A percentile compares a stretch with the other conserved stretches of the same genome.
phyloP scores from a whole-genome alignment of 73 alveolate genomes.

The Paramecium sonneborni region DNA sequence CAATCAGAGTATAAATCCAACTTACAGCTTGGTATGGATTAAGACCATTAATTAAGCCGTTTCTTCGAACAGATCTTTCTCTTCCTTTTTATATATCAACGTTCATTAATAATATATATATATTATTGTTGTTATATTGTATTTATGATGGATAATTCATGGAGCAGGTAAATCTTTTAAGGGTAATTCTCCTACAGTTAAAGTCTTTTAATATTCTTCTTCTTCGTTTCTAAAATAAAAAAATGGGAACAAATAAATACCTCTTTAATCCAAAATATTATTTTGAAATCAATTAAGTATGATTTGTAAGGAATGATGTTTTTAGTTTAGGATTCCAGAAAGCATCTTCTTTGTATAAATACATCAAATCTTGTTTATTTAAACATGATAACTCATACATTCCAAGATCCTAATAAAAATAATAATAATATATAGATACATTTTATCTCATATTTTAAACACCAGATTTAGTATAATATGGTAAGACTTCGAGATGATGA shows the following conservation, averaged over 20 bases:
- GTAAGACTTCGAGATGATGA: conserved; percentile 79
- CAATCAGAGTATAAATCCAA: conserved; percentile 32
- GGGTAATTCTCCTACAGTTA: background rate
- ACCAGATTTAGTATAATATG: conserved; percentile 72
- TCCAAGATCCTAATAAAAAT: conserved; percentile 70
- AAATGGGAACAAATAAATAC: background rate
- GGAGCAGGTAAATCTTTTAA: conserved; percentile 23
- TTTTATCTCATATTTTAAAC: conserved; percentile 58
- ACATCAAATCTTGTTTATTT: conserved; percentile 69
- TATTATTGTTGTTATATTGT: background rate
- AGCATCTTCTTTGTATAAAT: conserved; percentile 74
- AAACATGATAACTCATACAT: conserved; percentile 70
- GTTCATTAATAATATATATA: background rate
- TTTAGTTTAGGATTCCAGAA: conserved; percentile 80
- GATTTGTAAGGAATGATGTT: conserved; percentile 68
- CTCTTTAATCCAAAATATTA: conserved; percentile 24
- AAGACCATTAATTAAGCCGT: conserved; percentile 39
- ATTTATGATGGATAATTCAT: background rate
- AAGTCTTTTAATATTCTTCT: background rate
- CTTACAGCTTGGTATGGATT: conserved; percentile 18
- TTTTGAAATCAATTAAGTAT: background rate
- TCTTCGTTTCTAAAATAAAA: background rate
- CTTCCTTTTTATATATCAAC: conserved; percentile 46
- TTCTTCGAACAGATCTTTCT: conserved; percentile 26
- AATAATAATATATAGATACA: background rate